phyloP scores from a whole-genome alignment of 148 eudicot species.

The Rhododendron henanense region DNA sequence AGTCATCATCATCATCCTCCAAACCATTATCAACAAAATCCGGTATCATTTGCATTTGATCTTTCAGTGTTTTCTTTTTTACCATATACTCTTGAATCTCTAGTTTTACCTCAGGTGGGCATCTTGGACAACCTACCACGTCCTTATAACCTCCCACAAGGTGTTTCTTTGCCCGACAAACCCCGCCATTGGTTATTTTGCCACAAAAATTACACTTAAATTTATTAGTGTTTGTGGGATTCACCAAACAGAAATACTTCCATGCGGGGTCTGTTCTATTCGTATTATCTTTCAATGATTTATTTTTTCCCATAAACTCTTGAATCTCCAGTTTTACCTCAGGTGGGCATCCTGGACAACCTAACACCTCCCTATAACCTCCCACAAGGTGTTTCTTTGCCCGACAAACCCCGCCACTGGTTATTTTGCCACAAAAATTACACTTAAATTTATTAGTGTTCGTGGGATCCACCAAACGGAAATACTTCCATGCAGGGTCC shows the following conservation, averaged over 20 bases:
- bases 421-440: background rate
- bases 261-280: background rate
- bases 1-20: background rate
- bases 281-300: background rate
- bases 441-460: background rate
- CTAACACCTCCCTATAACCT: background rate
- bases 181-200: background rate
- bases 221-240: background rate
- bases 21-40: background rate
- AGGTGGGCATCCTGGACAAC: background rate
- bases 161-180: background rate
- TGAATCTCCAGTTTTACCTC: background rate
- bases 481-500: background rate
- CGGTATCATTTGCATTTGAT: background rate
- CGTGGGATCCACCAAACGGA: background rate
- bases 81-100: background rate
- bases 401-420: background rate
- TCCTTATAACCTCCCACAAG: background rate
- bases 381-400: background rate
- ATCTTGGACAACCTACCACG: background rate
- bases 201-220: background rate
- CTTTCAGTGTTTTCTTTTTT: background rate
- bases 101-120: background rate
- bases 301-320: background rate
- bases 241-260: background rate